phyloP scores from a whole-genome alignment of 2,329 filamentous ascomycete species.

The Coniella vitis region DNA sequence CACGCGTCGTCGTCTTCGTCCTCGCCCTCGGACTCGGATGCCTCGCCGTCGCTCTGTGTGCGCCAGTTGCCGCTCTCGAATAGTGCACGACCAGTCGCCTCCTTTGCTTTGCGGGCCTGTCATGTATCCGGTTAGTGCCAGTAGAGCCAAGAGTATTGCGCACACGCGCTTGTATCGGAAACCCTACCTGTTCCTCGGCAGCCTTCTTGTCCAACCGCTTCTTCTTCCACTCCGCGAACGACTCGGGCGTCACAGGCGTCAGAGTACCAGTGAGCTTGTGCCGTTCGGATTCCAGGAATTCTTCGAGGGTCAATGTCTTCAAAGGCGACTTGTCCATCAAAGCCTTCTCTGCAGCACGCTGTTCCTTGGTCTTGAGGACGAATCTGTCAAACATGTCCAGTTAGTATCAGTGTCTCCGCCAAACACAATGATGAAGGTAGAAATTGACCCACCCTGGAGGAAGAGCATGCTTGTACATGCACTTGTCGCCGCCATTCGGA shows the following conservation, averaged over 20 bases:
- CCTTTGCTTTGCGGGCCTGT: conserved; percentile 80
- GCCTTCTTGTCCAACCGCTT: conserved; percentile 91
- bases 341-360: conserved; percentile 90
- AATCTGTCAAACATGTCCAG: conserved; percentile 50
- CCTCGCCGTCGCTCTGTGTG: conserved; percentile 54
- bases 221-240: conserved; percentile 96
- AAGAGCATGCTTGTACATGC: conserved; percentile 96
- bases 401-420: neutral
- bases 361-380: conserved; percentile 95
- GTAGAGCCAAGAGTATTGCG: neutral
- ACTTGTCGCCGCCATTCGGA: conserved; percentile 93
- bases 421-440: no score
- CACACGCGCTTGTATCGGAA: neutral
- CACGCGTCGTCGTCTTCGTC: conserved; percentile 56
- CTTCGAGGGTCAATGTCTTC: conserved; percentile 90
- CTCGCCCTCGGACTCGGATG: conserved; percentile 52
- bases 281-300: conserved; percentile 92
- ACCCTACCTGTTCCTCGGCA: conserved; percentile 62
- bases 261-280: conserved; percentile 89
- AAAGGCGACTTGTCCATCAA: conserved; percentile 92
- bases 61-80: conserved; percentile 97
- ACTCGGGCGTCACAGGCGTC: conserved; percentile 88
- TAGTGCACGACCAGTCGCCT: conserved; percentile 87
- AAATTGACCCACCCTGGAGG: conserved; percentile 82
- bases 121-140: neutral